phyloP scores from a whole-genome alignment of 495 filamentous ascomycete genomes.

The Saxispiralis lemnorum region DNA sequence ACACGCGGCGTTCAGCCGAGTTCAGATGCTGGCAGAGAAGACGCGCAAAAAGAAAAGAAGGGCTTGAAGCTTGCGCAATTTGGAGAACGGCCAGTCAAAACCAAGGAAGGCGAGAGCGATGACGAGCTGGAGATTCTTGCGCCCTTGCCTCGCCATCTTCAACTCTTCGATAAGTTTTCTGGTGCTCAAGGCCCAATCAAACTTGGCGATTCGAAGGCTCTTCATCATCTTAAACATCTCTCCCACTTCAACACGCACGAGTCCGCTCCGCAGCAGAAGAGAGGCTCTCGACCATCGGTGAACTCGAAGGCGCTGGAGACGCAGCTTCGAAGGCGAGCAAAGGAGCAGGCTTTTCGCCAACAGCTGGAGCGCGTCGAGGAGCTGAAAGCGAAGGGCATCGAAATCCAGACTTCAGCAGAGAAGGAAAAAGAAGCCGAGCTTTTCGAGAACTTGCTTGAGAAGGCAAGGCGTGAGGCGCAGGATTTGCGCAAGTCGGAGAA shows the following conservation, averaged over 20 bases:
- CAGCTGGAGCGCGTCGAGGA: conserved; percentile 62
- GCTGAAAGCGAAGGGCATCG: conserved; percentile 57
- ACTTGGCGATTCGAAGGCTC: conserved; percentile 20
- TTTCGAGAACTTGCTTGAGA: conserved; percentile 73
- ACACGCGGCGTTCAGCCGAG: background rate
- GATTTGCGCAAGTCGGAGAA: conserved; percentile 62
- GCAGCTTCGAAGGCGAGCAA: conserved; percentile 46
- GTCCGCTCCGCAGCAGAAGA: background rate
- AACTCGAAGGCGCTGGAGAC: conserved; percentile 51
- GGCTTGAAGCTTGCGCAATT: conserved; percentile 9
- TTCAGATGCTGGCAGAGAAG: background rate
- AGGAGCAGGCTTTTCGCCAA: conserved; percentile 62
- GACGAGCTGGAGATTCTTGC: conserved; percentile 14
- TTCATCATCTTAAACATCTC: conserved; percentile 51
- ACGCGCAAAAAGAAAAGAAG: background rate
- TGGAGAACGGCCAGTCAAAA: conserved; percentile 1
- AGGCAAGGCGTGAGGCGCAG: conserved; percentile 61
- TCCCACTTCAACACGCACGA: conserved; percentile 38
- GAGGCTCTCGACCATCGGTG: conserved; percentile 31
- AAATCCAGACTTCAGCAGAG: conserved; percentile 76
- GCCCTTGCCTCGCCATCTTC: conserved; percentile 25
- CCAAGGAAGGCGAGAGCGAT: conserved; percentile 1
- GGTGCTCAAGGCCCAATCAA: background rate
- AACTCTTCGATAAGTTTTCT: conserved; percentile 46
- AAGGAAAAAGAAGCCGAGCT: conserved; percentile 59